These are phyloP conservation scores for Scleroderma bovista DNA, from an alignment of 768 basidiomycete genomes.

Conservation along the genomic window DNA sequence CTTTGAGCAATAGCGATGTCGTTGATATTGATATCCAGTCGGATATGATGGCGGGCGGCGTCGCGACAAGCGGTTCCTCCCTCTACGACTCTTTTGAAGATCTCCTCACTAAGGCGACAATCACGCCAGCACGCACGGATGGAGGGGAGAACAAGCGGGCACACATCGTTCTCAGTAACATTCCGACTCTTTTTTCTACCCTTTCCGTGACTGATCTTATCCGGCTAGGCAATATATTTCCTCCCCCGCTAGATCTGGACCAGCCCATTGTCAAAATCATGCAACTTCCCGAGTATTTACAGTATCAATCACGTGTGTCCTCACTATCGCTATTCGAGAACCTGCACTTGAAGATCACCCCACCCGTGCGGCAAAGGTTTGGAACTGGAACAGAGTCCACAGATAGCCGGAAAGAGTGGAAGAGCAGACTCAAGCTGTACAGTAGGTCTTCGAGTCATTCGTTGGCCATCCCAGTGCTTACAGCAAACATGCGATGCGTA, in stretches of 20 bases:
- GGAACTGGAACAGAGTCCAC: constrained; percentile 53
- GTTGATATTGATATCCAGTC: constrained; percentile 69
- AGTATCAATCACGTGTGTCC: constrained; percentile 68
- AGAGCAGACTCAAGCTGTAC: constrained; percentile 77
- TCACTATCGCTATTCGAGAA: constrained; percentile 72
- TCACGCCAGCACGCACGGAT: constrained; percentile 2
- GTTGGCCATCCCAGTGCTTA: background rate
- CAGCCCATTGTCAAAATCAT: constrained; percentile 75
- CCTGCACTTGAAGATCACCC: constrained; percentile 67
- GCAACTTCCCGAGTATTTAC: constrained; percentile 67
- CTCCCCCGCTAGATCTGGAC: constrained; percentile 68
- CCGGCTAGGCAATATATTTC: constrained; percentile 65
- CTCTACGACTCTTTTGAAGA: constrained; percentile 69
- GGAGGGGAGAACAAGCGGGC: constrained; percentile 31
- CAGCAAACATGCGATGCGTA: constrained; percentile 20
- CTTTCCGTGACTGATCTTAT: constrained; percentile 1
- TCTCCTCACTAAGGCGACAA: constrained; percentile 58
- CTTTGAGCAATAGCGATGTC: constrained; percentile 52
- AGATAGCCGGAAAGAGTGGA: constrained; percentile 27
- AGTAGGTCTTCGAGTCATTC: constrained; percentile 42
- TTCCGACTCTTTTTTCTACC: background rate
- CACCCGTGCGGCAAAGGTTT: constrained; percentile 54
- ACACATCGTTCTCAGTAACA: constrained; percentile 62
- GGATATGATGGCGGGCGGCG: constrained; percentile 40
- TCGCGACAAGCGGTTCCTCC: constrained; percentile 28